Conservation (phyloP, 306 rosid species). For the Dryas drummondii region DNA sequence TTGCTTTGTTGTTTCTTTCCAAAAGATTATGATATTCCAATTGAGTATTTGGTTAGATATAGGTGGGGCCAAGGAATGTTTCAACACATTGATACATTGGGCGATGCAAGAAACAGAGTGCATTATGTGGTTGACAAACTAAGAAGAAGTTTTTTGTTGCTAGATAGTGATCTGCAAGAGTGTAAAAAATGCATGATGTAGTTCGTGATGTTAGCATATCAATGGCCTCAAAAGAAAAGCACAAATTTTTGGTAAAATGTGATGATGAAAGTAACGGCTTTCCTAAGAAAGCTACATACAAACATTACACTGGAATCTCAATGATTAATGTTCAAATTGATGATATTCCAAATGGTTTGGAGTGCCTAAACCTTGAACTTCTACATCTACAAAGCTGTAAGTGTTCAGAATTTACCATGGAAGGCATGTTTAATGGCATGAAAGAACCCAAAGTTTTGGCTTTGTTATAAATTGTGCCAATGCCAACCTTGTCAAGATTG, state of each 20-base stretch:
- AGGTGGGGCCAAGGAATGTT: not conserved
- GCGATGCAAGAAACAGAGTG: slow-evolving; percentile 18
- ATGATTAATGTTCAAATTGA: not conserved
- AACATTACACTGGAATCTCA: not conserved
- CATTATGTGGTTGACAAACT: slow-evolving; percentile 17
- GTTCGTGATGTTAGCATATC: slow-evolving; percentile 23
- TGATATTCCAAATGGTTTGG: not conserved
- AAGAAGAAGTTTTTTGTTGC: slow-evolving; percentile 19
- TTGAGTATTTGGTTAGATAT: not conserved
- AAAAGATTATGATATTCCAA: not conserved
- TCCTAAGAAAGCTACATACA: not conserved
- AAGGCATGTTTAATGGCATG: not conserved
- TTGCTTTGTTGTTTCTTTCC: slow-evolving; percentile 26
- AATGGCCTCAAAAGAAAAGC: slow-evolving; percentile 6
- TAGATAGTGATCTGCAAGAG: not conserved
- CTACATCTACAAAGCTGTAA: no score
- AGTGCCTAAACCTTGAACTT: not conserved
- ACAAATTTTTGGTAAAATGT: no score
- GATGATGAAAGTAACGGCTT: no score
- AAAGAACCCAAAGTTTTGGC: not conserved
- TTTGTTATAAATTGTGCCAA: accelerated
- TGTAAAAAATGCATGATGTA: slow-evolving; percentile 21
- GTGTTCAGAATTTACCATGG: not conserved
- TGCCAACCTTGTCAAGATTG: no score
- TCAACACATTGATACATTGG: not conserved